phyloP scores from a whole-genome alignment of 176 grass and related monocot species.

The Elaeis guineensis region DNA sequence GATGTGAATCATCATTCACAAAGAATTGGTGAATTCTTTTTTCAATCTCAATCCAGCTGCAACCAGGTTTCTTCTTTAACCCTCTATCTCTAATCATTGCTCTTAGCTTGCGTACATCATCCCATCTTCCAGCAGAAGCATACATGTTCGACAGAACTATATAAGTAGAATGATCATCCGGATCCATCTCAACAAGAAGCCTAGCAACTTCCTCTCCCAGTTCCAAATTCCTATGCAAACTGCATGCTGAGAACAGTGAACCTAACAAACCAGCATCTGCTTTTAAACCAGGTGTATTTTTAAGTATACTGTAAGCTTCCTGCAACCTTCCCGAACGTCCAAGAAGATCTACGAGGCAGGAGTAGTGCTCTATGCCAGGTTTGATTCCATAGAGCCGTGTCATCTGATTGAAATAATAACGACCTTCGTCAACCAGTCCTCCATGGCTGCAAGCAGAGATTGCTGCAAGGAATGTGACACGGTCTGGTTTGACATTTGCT shows the following conservation, averaged over 20 bases:
- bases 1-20: constrained; percentile 21
- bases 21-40: constrained; percentile 23
- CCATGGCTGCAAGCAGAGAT: constrained; percentile 25
- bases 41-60: constrained; percentile 26
- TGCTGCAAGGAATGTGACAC: constrained; percentile 17
- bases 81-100: constrained; percentile 10
- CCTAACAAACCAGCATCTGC: constrained; percentile 16
- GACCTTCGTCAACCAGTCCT: constrained; percentile 20
- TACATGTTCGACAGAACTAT: constrained; percentile 15
- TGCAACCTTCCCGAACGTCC: constrained; percentile 15
- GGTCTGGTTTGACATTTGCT: constrained; percentile 9
- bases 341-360: constrained; percentile 24
- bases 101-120: constrained; percentile 9
- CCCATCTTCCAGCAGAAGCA: constrained; percentile 19
- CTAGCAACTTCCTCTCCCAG: constrained; percentile 14
- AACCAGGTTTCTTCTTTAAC: constrained; percentile 26
- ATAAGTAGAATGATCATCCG: constrained; percentile 21
- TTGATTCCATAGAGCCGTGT: constrained; percentile 6
- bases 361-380: constrained; percentile 20
- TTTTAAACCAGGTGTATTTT: constrained; percentile 5
- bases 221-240: constrained; percentile 16
- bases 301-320: constrained; percentile 12
- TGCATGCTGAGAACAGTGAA: constrained; percentile 15
- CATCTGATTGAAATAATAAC: constrained; percentile 14
- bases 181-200: constrained; percentile 20